Evolutionary conservation across 202 grass and related monocot genomes (phyloP).

Genomic region (Setaria viridis): DNA sequence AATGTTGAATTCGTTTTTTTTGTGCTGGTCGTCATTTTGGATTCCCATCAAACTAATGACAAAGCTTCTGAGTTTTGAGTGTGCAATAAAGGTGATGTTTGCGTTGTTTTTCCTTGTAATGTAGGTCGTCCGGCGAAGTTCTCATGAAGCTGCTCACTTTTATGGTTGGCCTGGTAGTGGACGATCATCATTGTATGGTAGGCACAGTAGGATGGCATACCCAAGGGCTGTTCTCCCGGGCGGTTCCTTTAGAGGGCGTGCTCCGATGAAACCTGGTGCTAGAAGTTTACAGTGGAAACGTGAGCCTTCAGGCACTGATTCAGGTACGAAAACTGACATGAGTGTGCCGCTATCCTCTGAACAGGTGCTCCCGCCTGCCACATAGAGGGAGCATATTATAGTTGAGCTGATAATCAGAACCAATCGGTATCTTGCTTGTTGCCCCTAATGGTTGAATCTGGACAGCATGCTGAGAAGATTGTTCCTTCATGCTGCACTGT

Average conservation of each 20-base stretch:
- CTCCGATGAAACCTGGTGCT: constrained; percentile 69
- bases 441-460: constrained; percentile 31
- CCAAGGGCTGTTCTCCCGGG: constrained; percentile 61
- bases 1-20: constrained; percentile 1
- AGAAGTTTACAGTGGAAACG: constrained; percentile 97
- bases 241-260: constrained; percentile 62
- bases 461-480: constrained; percentile 35
- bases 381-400: constrained; percentile 47
- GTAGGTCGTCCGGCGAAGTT: constrained; percentile 76
- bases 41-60: not conserved
- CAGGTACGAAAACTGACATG: constrained; percentile 52
- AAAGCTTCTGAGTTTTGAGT: not conserved
- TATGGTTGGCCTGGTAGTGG: constrained; percentile 71
- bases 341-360: constrained; percentile 51
- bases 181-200: constrained; percentile 58
- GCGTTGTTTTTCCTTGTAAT: constrained; percentile 27
- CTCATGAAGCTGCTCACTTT: constrained; percentile 83
- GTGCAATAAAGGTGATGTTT: constrained; percentile 5
- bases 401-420: constrained; percentile 49
- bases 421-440: constrained; percentile 22
- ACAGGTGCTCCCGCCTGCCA: constrained; percentile 60
- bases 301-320: constrained; percentile 55
- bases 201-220: constrained; percentile 68
- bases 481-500: constrained; percentile 47
- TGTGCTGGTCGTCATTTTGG: constrained; percentile 15